Evolutionary conservation across 2,329 filamentous ascomycete species (phyloP).

Genomic region (Diaporthe vexans): DNA sequence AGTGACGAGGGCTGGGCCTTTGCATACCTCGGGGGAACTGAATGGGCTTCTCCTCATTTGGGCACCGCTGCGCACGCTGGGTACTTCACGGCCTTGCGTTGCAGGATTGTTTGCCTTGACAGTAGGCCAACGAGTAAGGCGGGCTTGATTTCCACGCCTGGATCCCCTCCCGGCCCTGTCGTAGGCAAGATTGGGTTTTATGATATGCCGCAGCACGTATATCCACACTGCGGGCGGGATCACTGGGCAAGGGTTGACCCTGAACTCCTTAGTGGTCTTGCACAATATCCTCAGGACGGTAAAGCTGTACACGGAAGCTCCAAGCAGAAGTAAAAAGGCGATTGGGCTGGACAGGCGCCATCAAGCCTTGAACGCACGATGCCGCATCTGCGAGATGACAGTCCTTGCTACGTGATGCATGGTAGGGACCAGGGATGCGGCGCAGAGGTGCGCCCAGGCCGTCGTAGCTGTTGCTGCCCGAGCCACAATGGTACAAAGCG

Average conservation of each 20-base stretch:
- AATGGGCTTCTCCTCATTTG: constrained; percentile 8
- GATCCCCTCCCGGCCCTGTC: constrained; percentile 23
- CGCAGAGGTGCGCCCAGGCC: constrained; percentile 31
- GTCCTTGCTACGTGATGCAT: constrained; percentile 30
- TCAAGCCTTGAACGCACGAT: constrained; percentile 39
- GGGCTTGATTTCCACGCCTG: constrained; percentile 26
- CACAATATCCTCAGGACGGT: constrained; percentile 18
- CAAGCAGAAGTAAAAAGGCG: constrained; percentile 21
- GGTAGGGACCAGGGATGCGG: constrained; percentile 36
- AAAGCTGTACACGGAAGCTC: constrained; percentile 7
- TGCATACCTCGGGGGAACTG: not conserved
- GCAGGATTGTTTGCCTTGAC: constrained; percentile 18
- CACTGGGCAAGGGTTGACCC: constrained; percentile 33
- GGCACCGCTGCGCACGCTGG: constrained; percentile 21
- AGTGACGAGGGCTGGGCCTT: constrained; percentile 1
- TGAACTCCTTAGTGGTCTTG: constrained; percentile 11
- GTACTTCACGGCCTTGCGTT: constrained; percentile 22
- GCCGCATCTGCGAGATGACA: constrained; percentile 41
- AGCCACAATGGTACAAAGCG: constrained; percentile 35
- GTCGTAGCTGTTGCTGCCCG: constrained; percentile 40
- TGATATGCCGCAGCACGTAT: constrained; percentile 27
- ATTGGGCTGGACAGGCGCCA: constrained; percentile 37
- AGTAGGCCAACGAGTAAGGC: constrained; percentile 28
- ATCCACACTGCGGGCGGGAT: constrained; percentile 19
- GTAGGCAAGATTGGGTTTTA: constrained; percentile 36